Percentiles rank a stretch among this genome's conserved stretches.
phyloP scores from a whole-genome alignment of 306 rosid genomes.

The Notholithocarpus densiflorus region DNA sequence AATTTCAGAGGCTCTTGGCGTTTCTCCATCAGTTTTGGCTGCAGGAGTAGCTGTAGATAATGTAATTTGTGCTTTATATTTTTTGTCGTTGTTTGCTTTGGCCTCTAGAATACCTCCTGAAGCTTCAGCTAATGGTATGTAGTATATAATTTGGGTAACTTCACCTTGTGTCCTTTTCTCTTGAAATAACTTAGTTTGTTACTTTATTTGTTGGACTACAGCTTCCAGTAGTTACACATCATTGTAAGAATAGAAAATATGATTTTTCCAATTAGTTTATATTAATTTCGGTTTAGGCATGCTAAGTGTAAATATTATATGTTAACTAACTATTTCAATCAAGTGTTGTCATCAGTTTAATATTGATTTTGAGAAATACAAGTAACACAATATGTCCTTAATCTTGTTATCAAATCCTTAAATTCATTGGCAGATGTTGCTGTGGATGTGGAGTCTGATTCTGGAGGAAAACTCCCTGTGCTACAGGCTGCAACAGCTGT shows the following conservation, averaged over 20 bases:
- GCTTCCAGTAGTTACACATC: not conserved
- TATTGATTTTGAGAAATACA: not conserved
- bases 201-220: not conserved
- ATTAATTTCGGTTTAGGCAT: not conserved
- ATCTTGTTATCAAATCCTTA: not conserved
- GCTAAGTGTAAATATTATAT: not conserved
- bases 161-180: not conserved
- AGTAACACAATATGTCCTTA: not conserved
- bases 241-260: not conserved
- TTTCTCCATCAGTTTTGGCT: conserved; percentile 50
- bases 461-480: conserved; percentile 37
- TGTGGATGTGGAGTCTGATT: conserved; percentile 21
- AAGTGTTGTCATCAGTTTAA: not conserved
- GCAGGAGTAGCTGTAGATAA: conserved; percentile 57
- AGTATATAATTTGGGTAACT: not conserved
- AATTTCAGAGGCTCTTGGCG: conserved; percentile 53
- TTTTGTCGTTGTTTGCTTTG: conserved; percentile 37
- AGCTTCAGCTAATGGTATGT: conserved; percentile 28
- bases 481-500: conserved; percentile 50
- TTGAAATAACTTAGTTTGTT: not conserved
- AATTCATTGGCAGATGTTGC: conserved; percentile 33
- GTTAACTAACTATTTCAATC: not conserved
- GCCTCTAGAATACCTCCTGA: conserved; percentile 46
- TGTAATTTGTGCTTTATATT: conserved; percentile 43
- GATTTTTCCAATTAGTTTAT: not conserved